Base-by-base conservation (phyloP, 192 early-diverging fungal species). In the Dissophora ornata region DNA sequence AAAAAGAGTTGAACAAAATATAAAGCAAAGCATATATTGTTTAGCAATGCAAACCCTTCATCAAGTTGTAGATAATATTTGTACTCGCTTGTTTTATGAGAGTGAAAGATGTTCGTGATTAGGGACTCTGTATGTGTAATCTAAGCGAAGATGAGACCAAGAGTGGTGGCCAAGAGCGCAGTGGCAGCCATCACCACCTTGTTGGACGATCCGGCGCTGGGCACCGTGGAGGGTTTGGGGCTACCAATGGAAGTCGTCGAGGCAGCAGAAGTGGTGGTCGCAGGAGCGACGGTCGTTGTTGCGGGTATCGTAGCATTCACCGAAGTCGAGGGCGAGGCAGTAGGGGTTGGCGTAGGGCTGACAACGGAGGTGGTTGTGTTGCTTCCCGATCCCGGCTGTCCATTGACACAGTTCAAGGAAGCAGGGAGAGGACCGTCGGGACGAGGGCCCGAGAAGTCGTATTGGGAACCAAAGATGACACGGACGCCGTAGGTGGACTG, bases 341-440 rank as follows among this genome's bases (percentile, higher is more conserved):
- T 26, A 8, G 64, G 48, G 16, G 7, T 38, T 25, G 25, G 29
- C 28, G 52, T 38, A 38, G 62, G 50, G 25, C 25, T 22, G 12
- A 21, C 22, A 0, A 19, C n/a, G 19, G 57, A 3, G 7, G 48
- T 11, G 7, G 40, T 45, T 4, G 21, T 28, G 24, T 30, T 40
- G n/a, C 44, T 52, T 16, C 41, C 42, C 2, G 67, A 55, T n/a
- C n/a, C n/a, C 5, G 48, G 30, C 16, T 33, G 42, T 12, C 69
- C 69, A 29, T 67, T 28, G 4, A 60, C 78, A 22, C 69, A 66
- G 18, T 19, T 29, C 21, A 47, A 40, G 18, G 71, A 42, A 18
- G 57, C 71, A 8, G 80, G 80, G 19, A 79, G 21, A 22, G 66
- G 59, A 26, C 65, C 59, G 24, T 62, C 57, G 29, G 69, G 55